Evolutionary conservation across 2,329 filamentous ascomycete species (phyloP), one percentile per base, ranked within the genome.

Genomic region (Pestalotiopsis sp.): DNA sequence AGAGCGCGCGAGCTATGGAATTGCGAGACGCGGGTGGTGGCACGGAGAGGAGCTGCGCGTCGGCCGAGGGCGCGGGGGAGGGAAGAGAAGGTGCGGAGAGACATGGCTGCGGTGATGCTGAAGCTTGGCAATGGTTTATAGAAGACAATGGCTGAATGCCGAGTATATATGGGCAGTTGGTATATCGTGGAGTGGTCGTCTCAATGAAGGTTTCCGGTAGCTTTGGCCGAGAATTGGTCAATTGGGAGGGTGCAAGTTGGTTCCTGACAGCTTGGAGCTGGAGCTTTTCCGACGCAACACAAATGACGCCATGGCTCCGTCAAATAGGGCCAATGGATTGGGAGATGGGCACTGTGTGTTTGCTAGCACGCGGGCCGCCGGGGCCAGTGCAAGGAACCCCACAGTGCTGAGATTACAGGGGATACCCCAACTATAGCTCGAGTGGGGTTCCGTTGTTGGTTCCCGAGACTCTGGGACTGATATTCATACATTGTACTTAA

Each of bases 1-100:
- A 84, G 84, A 62, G 85, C 85, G 61, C 87, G 81, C 45, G 91
- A 89, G 71, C 85, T 83, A 83, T 93, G 91, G 84, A 95, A 95
- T 74, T 74, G 69, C 82, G 81, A 27, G 72, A 67, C 4, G 76
- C 58, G 77, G 9, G 20, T 64, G 27, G 36, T 20, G 14, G 40
- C 61, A 7, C 20, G 40, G 36, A 59, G 57, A 67, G 78, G 72
- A 52, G 76, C 76, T 60, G 76, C 70, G 40, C 61, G 61, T n/a
- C 40, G 60, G 80, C 69, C 57, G 79, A 49, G 17, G 69, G 69
- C 61, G 38, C 69, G 66, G 57, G 69, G 64, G 27, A 66, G 23
- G 13, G 68, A 57, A 17, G 70, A 59, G 60, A 75, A 68, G 25
- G 72, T 70, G 65, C 76, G 75, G 73, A 76, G 73, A 23, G 76